Evolutionary conservation across 179 eudicot species (phyloP).

Genomic region (Nepenthes alata): DNA sequence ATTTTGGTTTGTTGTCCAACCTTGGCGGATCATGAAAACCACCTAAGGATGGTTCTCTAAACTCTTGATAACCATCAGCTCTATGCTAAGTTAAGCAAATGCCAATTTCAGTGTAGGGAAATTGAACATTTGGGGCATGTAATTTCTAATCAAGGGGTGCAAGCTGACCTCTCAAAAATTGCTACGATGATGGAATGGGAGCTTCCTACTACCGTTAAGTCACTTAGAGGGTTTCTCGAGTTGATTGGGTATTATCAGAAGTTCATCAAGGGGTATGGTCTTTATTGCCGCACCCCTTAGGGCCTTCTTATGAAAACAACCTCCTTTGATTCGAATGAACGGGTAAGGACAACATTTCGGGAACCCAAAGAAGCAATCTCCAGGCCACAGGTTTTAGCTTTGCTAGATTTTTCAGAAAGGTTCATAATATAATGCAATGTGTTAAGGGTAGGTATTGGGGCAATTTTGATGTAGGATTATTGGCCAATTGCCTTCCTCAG

Average conservation of each 20-base stretch:
- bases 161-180: neutral
- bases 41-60: neutral
- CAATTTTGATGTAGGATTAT: too few relatives aligned
- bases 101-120: neutral
- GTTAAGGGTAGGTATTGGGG: neutral
- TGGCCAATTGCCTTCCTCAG: too few relatives aligned
- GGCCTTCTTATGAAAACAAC: neutral
- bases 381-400: neutral
- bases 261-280: neutral
- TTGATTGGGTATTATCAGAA: conserved; percentile 5
- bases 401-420: neutral
- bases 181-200: neutral
- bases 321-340: neutral
- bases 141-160: neutral
- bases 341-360: neutral
- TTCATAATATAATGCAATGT: neutral
- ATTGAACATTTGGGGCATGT: conserved; percentile 5
- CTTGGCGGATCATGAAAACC: neutral
- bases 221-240: conserved; percentile 2
- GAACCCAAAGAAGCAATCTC: too few relatives aligned
- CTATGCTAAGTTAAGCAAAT: neutral
- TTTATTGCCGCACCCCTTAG: neutral
- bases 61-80: neutral
- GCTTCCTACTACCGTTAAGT: neutral
- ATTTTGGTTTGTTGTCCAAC: conserved; percentile 4